Base-by-base conservation (phyloP, 495 filamentous ascomycete species). In the Annulohypoxylon stygium region DNA sequence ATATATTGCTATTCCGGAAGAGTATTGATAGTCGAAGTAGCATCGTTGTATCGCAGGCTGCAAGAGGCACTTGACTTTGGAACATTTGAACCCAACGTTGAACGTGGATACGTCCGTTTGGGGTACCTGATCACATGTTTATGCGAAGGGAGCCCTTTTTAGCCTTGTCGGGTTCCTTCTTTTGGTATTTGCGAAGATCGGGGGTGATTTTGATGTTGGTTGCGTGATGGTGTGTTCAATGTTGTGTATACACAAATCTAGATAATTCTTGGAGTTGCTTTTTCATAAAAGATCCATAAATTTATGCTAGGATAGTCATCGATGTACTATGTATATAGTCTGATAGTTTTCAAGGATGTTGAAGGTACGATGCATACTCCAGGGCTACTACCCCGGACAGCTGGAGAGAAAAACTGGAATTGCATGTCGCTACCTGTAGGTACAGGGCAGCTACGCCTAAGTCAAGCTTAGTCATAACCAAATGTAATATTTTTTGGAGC, bases 111-210 rank as follows among this genome's bases (percentile, higher is more conserved):
- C 57, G 20, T 68, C 34, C 41, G 20, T 69, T 69, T 55, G 62
- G 48, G 58, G 65, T 61, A 61, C 48, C 30, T 43, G 50, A 73
- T 78, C 76, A 78, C 76, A 78, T 78, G 76, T 66, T 45, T 54
- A 41, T 43, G 25, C 36, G n/a, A 67, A 37, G 65, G 30, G 7
- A 36, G 53, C 11, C 53, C n/a, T 57, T 4, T 6, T 57, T 39
- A 37, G 53, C 53, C 53, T 57, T 37, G 53, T 37, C 53, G 53
- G 26, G n/a, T 20, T 57, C 33, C 53, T 37, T 57, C 14, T 57
- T 37, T 57, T 23, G 53, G 53, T 20, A 57, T 57, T 57, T 37
- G 33, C 53, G 33, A 57, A 37, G 36, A 10, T 26, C 33, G 14
- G 25, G 33, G 33, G 33, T 20, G 16, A 11, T n/a, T 9, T 20